Evolutionary conservation across 257 asterid species (phyloP).

Genomic region (Solanum pennellii): DNA sequence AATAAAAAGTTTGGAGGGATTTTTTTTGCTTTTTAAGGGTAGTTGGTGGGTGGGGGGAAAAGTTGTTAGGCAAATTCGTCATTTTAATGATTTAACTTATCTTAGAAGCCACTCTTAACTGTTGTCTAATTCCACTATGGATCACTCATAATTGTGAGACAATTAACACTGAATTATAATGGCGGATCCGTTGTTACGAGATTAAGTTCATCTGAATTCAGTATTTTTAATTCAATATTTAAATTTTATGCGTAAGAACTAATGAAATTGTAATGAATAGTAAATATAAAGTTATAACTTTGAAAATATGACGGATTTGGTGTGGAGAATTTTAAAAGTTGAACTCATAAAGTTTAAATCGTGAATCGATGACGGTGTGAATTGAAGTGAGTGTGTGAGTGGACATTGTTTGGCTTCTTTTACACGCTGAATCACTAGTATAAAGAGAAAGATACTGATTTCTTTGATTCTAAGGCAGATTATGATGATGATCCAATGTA

Average conservation of each 20-base stretch:
- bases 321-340: neutral
- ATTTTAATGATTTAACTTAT: slow-evolving; percentile 13
- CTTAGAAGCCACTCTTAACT: slow-evolving; percentile 17
- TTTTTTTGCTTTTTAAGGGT: neutral
- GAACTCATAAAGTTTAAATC: neutral
- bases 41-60: neutral
- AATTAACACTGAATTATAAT: neutral
- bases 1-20: neutral
- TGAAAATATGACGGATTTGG: neutral
- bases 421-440: neutral
- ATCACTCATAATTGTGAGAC: neutral
- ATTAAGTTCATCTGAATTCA: neutral
- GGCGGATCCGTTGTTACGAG: neutral
- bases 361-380: neutral
- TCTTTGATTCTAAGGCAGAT: neutral
- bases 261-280: neutral
- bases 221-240: neutral
- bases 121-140: neutral
- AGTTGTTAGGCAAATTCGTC: neutral
- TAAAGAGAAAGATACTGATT: neutral
- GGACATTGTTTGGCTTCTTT: neutral
- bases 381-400: neutral
- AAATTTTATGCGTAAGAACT: neutral
- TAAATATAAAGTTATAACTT: neutral
- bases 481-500: neutral